Percentiles rank a stretch among this genome's conserved stretches.
Evolutionary conservation across 2,329 filamentous ascomycete genomes (phyloP).

Genomic region (Leptographium flavum): DNA sequence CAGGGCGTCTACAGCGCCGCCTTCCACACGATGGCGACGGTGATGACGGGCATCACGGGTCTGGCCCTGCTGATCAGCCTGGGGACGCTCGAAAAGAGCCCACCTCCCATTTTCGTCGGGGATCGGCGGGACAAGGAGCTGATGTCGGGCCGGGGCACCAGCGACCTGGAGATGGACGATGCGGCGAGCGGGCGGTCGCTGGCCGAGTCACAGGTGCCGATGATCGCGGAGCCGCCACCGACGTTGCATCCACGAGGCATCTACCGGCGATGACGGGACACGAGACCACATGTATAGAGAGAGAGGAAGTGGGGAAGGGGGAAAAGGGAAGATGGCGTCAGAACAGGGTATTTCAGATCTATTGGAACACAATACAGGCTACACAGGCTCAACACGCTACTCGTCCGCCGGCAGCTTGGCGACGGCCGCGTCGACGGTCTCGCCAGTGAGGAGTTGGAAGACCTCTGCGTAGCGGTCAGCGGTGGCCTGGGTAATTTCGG

Average conservation of each 20-base stretch:
- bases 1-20: conserved; percentile 8
- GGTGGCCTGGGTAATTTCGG: conserved; percentile 56
- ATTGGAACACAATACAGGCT: background rate
- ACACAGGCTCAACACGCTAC: too few relatives aligned
- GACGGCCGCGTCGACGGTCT: conserved; percentile 24
- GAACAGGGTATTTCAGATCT: background rate
- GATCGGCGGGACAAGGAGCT: conserved; percentile 2
- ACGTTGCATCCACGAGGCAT: conserved; percentile 4
- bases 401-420: conserved; percentile 11
- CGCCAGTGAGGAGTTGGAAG: conserved; percentile 53
- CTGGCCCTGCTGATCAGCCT: conserved; percentile 10
- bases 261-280: background rate
- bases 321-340: too few relatives aligned
- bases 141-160: background rate
- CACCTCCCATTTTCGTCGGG: conserved; percentile 11
- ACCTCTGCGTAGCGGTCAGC: conserved; percentile 62
- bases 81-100: conserved; percentile 10
- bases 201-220: background rate
- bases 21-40: conserved; percentile 10
- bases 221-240: background rate
- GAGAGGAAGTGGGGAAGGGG: too few relatives aligned
- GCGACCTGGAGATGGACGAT: conserved; percentile 9
- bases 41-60: conserved; percentile 8
- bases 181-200: conserved; percentile 8
- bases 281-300: too few relatives aligned